Evolutionary conservation across 345 rosid genomes (phyloP).

Genomic region (Melaleuca alternifolia): DNA sequence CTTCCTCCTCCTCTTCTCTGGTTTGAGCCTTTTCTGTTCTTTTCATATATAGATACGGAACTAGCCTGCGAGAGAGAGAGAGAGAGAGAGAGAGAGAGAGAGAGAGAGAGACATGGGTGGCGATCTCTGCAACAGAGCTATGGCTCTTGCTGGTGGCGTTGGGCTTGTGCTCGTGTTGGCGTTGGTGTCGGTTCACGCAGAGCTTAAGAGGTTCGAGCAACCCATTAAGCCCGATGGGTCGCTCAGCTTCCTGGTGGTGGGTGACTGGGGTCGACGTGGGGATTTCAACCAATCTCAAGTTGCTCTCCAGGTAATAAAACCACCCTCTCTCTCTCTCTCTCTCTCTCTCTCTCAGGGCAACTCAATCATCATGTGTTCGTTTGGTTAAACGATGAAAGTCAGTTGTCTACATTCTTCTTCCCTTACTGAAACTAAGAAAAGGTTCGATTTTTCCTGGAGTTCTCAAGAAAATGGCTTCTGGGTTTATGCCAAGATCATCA

Average conservation of each 20-base stretch:
- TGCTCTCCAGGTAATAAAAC: conserved; percentile 39
- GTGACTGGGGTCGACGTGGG: conserved; percentile 92
- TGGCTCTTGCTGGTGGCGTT: not conserved
- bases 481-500: not conserved
- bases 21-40: not conserved
- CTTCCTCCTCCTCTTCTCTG: not conserved
- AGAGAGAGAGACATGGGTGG: too few species aligned
- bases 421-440: not conserved
- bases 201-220: conserved; percentile 46
- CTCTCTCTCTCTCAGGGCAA: not conserved
- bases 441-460: not conserved
- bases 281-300: conserved; percentile 55
- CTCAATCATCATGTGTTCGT: not conserved
- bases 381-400: not conserved
- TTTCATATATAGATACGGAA: not conserved
- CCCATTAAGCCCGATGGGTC: conserved; percentile 40
- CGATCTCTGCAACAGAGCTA: not conserved
- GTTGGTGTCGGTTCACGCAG: conserved; percentile 2
- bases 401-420: not conserved
- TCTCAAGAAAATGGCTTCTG: not conserved
- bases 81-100: not conserved
- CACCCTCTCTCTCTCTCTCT: not conserved
- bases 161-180: not conserved
- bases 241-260: conserved; percentile 49
- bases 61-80: not conserved